These are phyloP conservation scores for Stagonosporopsis rhizophila DNA, from an alignment of 2,329 filamentous ascomycete genomes.

Conservation along the genomic window DNA sequence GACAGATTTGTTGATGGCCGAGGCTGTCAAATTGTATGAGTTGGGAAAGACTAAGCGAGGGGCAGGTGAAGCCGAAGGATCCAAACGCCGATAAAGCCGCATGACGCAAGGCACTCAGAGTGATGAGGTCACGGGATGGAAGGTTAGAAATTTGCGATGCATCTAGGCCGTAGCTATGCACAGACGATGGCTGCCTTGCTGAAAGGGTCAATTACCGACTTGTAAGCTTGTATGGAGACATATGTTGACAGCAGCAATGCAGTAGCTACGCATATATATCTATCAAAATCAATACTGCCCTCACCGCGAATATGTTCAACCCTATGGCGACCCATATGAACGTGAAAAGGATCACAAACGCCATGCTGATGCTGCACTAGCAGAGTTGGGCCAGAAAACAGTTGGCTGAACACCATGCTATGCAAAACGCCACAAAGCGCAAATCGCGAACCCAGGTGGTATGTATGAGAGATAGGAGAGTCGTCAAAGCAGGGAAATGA, in stretches of 20 bases:
- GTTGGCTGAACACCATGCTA: conserved; percentile 23
- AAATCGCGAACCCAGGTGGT: conserved; percentile 6
- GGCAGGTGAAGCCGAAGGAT: not conserved
- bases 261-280: conserved; percentile 15
- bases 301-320: not conserved
- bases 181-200: not conserved
- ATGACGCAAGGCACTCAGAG: not conserved
- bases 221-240: too few relatives aligned
- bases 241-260: not conserved
- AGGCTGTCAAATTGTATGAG: conserved; percentile 1
- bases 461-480: conserved; percentile 5
- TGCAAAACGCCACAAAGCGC: conserved; percentile 33
- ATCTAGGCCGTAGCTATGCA: too few relatives aligned
- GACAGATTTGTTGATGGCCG: conserved; percentile 18
- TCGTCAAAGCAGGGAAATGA: not conserved
- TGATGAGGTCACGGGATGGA: not conserved
- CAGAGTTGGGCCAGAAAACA: not conserved
- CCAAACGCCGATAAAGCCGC: not conserved
- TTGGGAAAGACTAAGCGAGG: conserved; percentile 6
- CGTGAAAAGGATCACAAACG: not conserved
- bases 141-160: not conserved
- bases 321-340: not conserved
- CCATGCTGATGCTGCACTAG: conserved; percentile 4
- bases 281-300: conserved; percentile 4
- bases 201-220: too few relatives aligned